Base-by-base conservation (phyloP, 768 basidiomycete species). In the Xerocomus brunneocitrinus region DNA sequence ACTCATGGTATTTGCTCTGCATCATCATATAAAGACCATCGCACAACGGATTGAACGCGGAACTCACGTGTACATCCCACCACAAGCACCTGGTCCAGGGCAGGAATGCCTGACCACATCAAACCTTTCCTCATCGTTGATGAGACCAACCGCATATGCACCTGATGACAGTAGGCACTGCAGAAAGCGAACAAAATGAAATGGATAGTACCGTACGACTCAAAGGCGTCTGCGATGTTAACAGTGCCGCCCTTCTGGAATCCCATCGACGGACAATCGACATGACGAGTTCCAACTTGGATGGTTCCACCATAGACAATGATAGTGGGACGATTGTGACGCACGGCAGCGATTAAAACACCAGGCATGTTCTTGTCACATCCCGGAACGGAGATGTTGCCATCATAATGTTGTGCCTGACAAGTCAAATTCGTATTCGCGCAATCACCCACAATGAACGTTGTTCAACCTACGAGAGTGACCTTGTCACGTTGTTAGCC, bases 341-440 rank as follows among this genome's bases (percentile, higher is more conserved):
- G 83, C 36, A 76, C 87, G 1, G 91, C 91, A 14, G 91, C 91
- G 65, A 94, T 90, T 52, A 91, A 76, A 64, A 86, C 89, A 16
- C 89, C 91, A 8, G 91, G 91, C 91, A 93, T 92, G 65, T 93
- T 93, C 74, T 93, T 93, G 71, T 93, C 91, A 59, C 91, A 93
- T 52, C 91, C 90, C 16, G 91, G 91, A 49, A 92, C 78, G 5
- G 87, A 82, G 60, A 93, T 90, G 62, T 91, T 91, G 12, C 82
- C 91, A 56, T 94, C 91, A 61, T 93, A 92, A 62, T 91, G 83
- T 74, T 93, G 91, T 22, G 89, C 89, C 89, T 88, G 50, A 30
- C 35, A 48, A 22, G 49, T 34, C 4, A 43, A 46, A 38, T 54
- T 51, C 19, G 32, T 24, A 45, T 49, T 53, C 27, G 24, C 28